Base-by-base conservation (phyloP, 768 basidiomycete species). In the Lactarius deliciosus region DNA sequence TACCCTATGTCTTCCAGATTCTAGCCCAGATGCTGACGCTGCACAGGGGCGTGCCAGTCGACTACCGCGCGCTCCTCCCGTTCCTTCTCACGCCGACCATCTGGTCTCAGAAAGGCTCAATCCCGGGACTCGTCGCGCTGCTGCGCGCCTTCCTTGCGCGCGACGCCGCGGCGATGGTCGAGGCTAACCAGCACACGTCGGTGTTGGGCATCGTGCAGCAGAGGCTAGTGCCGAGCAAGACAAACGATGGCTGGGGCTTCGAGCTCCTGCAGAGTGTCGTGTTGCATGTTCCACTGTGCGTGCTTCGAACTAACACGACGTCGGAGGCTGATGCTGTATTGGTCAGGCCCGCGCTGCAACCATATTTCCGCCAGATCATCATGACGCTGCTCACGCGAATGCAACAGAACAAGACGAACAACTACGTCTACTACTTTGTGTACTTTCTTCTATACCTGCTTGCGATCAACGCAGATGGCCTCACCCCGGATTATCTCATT, bases 1-100 rank as follows among this genome's bases (percentile, higher is more conserved):
- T 98, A 57, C 96, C 97, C 5, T 99, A 97, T 75, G 91, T 92
- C 63, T 98, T 98, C 83, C 97, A 99, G 74, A 85, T 99, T 70
- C 86, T 98, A 55, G 90, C 95, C 0, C 97, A 98, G 73, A 94
- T 99, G 83, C 88, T 99, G 36, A 90, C 94, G 69, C 79, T 93
- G 3, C 95, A 96, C 71, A 78, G 76, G 2, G 80, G 82, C 8
- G 81, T 96, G 2, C 94, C 96, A 1, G 77, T 80, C 0, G 85
- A 89, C 63, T 99, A 98, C 78, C 87, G 88, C 32, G 79, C 82
- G 34, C 81, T 98, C 10, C 82, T 98, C 7, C 89, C 87, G 0
- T 88, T 94, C 73, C 81, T 99, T 20, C 84, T 98, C 55, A 91
- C 89, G 0, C 94, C 95, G 0, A 81, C 86, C 0, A 82, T 90